These are phyloP conservation scores for Saccharomycopsis lassenensis DNA, from an alignment of 805 yeast genomes.

Conservation along the genomic window DNA sequence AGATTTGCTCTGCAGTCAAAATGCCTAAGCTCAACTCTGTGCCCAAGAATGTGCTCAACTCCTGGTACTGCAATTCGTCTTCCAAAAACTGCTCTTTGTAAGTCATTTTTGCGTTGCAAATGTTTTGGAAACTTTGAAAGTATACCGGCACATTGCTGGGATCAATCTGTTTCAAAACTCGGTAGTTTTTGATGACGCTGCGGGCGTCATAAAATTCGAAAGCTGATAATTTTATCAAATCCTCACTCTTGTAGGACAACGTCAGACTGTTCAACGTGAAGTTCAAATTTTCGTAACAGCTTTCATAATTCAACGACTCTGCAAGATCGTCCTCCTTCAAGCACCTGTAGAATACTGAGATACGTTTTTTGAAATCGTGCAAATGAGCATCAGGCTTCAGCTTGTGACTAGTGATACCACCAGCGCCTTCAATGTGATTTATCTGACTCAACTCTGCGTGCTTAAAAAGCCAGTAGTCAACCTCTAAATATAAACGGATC, in stretches of 20 bases:
- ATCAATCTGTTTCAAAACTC: slow-evolving; percentile 31
- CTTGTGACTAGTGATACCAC: slow-evolving; percentile 11
- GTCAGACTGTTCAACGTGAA: slow-evolving; percentile 1
- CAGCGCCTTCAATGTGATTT: slow-evolving; percentile 11
- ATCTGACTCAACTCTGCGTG: too few relatives aligned
- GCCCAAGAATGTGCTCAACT: slow-evolving; percentile 31
- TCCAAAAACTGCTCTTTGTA: too few relatives aligned
- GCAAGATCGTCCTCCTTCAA: slow-evolving; percentile 25
- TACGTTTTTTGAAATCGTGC: slow-evolving; percentile 18
- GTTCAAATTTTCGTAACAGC: slow-evolving; percentile 11
- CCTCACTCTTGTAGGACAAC: slow-evolving; percentile 21
- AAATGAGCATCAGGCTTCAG: slow-evolving; percentile 23
- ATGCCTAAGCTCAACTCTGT: slow-evolving; percentile 39
- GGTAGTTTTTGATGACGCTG: slow-evolving; percentile 37
- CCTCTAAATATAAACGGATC: slow-evolving; percentile 43
- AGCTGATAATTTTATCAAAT: slow-evolving; percentile 37
- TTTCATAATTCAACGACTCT: slow-evolving; percentile 21
- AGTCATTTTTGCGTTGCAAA: slow-evolving; percentile 34
- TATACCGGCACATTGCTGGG: slow-evolving; percentile 36
- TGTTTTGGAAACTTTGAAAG: slow-evolving; percentile 44
- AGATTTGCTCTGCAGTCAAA: not conserved
- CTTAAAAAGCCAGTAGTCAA: slow-evolving; percentile 34
- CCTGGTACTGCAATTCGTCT: too few relatives aligned
- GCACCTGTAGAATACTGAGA: slow-evolving; percentile 21
- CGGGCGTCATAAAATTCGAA: slow-evolving; percentile 40